Evolutionary conservation across 208 protist genomes (phyloP), one percentile per base, ranked within the genome.

Genomic region (Phytomonas francai): DNA sequence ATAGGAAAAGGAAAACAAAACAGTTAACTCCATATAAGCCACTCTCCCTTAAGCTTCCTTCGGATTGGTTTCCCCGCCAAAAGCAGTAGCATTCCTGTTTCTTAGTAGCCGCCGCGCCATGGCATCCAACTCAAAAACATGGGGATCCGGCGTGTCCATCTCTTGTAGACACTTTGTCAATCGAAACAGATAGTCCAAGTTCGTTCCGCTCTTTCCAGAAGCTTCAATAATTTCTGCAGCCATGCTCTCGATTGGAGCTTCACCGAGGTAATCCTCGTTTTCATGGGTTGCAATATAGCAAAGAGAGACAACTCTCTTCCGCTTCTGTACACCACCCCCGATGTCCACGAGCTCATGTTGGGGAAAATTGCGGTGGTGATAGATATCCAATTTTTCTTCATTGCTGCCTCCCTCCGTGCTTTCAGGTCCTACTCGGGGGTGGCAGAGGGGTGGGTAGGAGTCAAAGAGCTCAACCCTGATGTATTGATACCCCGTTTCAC

Each of bases 241-340:
- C 71, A 94, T 90, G 29, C 51, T 71, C 56, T 88, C 76, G 58
- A 85, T 78, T 16, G 78, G 51, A 8, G 70, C 83, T 16, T 73
- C 72, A 11, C 88, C 88, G 19, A 91, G 67, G 70, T 84, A 94
- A 65, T 91, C 85, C 25, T 45, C 56, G 63, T 88, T 91, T 19
- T 82, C 78, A 34, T 73, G 67, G n/a, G 83, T 88, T 2, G 83
- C 88, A 58, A 83, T 84, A 76, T 94, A 94, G 71, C 82, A 89
- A 31, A 94, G 74, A 39, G 64, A 81, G n/a, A 88, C 67, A 0
- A 83, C 70, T 5, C 67, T 57, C 70, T 73, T 79, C 6, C 67
- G 63, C 27, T 68, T 31, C 59, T 61, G 66, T 33, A 67, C 58
- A 27, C 65, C 67, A 32, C 58, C 71, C 33, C 57, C 12, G 12